Conservation (phyloP, 2,329 filamentous ascomycete genomes). For the Grosmannia penicillata region DNA sequence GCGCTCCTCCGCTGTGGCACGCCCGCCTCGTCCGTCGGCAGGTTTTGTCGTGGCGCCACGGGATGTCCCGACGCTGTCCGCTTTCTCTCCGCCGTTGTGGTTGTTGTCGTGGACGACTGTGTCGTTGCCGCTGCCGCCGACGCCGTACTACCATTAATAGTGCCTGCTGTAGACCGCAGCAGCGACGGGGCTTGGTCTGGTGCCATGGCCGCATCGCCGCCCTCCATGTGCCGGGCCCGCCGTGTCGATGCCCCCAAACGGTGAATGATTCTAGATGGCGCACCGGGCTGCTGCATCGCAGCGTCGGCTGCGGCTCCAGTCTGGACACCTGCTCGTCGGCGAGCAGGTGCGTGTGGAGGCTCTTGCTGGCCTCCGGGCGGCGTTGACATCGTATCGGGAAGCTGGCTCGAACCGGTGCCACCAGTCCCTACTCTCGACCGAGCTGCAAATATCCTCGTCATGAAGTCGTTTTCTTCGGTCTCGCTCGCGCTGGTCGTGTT, state of each 20-base stretch:
- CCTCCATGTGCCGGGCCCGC: conserved; percentile 23
- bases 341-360: conserved; percentile 34
- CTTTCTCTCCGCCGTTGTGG: conserved; percentile 53
- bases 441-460: conserved; percentile 39
- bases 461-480: conserved; percentile 36
- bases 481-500: conserved; percentile 14
- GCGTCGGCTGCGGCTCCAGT: conserved; percentile 28
- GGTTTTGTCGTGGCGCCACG: conserved; percentile 33
- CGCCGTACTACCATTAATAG: conserved; percentile 5
- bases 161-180: conserved; percentile 17
- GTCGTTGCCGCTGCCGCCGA: neutral
- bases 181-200: conserved; percentile 25
- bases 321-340: conserved; percentile 36
- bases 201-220: conserved; percentile 1
- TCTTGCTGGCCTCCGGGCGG: conserved; percentile 34
- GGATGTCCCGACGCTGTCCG: conserved; percentile 82
- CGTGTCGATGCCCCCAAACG: conserved; percentile 28
- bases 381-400: conserved; percentile 46
- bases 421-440: conserved; percentile 27
- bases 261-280: conserved; percentile 50
- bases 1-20: conserved; percentile 56
- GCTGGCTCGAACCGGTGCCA: conserved; percentile 22
- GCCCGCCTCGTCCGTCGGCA: conserved; percentile 42
- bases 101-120: conserved; percentile 18
- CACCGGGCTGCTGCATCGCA: conserved; percentile 5